Evolutionary conservation across 2,329 filamentous ascomycete species (phyloP).

Genomic region (Fusarium hainanense): DNA sequence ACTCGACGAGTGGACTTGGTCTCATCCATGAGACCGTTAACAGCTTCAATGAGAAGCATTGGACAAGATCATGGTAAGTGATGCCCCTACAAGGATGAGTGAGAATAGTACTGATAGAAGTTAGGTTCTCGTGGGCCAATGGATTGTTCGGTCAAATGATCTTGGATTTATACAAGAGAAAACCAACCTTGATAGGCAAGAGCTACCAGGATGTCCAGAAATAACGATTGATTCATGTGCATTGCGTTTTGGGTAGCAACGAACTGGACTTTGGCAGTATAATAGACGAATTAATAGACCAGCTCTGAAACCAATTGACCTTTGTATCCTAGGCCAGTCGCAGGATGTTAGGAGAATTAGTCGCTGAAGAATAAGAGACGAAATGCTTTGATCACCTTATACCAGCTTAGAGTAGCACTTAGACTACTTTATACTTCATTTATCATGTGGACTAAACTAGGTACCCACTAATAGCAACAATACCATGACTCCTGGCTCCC

Average conservation of each 20-base stretch:
- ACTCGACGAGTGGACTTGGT: conserved; percentile 77
- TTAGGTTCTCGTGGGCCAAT: conserved; percentile 90
- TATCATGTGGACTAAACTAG: too few species aligned
- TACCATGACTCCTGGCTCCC: neutral
- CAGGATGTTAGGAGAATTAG: neutral
- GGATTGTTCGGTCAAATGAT: conserved; percentile 88
- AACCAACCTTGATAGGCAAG: conserved; percentile 70
- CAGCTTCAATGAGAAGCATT: conserved; percentile 47
- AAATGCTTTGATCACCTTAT: neutral
- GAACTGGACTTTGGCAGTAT: neutral
- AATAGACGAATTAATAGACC: neutral
- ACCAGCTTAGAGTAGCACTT: neutral
- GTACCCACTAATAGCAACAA: too few species aligned
- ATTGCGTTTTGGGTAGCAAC: neutral
- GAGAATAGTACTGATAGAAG: neutral
- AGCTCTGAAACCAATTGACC: neutral
- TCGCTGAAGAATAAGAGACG: too few species aligned
- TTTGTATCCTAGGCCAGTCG: neutral
- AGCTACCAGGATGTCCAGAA: conserved; percentile 57
- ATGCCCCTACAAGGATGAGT: neutral
- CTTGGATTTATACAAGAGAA: conserved; percentile 77
- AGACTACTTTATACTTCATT: too few species aligned
- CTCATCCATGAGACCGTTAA: conserved; percentile 76
- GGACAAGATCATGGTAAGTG: conserved; percentile 53
- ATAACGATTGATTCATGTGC: neutral